Evolutionary conservation across 805 yeast genomes (phyloP).

Genomic region (Zygotorulaspora florentina): DNA sequence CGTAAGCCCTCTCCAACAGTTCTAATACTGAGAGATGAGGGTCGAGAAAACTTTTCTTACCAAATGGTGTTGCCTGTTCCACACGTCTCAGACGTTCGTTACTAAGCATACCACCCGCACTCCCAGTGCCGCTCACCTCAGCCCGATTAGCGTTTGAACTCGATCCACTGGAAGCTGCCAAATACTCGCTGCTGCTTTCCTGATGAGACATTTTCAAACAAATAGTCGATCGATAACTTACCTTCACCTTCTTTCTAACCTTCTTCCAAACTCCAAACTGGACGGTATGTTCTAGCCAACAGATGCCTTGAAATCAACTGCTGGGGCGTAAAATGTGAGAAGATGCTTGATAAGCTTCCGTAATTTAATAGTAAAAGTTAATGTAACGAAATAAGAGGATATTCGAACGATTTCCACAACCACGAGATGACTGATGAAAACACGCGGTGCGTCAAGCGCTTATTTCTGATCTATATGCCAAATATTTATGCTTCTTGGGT

Average conservation of each 20-base stretch:
- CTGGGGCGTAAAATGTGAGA: too few relatives aligned
- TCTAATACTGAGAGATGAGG: constrained; percentile 33
- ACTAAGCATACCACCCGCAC: not conserved
- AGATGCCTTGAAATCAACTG: too few relatives aligned
- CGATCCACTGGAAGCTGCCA: not conserved
- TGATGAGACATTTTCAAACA: too few relatives aligned
- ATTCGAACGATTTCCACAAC: too few relatives aligned
- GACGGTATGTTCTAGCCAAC: too few relatives aligned
- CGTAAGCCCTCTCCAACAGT: constrained; percentile 17
- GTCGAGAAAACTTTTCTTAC: constrained; percentile 23
- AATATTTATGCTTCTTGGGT: not conserved
- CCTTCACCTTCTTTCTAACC: too few relatives aligned
- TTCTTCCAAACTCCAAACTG: too few relatives aligned
- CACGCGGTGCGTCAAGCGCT: not conserved
- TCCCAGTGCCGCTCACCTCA: not conserved
- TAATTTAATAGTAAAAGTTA: too few relatives aligned
- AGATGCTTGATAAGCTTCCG: too few relatives aligned
- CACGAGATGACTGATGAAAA: not conserved
- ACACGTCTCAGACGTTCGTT: not conserved
- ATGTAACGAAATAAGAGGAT: too few relatives aligned
- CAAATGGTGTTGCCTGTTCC: constrained; percentile 5
- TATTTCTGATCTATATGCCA: not conserved
- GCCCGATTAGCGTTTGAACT: not conserved
- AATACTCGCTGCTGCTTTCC: too few relatives aligned
- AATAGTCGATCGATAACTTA: too few relatives aligned